Base-by-base conservation (phyloP, 169 alveolate genomes). In the Cardiosporidium cionae region DNA sequence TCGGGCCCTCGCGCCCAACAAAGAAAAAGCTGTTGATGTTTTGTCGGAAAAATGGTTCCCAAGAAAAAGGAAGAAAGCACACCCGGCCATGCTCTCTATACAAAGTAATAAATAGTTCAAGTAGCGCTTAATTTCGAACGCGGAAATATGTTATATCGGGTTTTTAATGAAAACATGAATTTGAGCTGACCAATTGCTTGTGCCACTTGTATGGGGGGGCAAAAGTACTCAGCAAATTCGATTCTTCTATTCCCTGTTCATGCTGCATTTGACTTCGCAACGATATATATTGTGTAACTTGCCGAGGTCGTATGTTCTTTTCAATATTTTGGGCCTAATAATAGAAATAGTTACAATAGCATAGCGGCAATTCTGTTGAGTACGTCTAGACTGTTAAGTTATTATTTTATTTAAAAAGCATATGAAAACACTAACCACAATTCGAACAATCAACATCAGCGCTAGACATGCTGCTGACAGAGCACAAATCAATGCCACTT, bases 1-100 rank as follows among this genome's bases (percentile, higher is more conserved):
- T 68, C 76, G 33, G 94, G 94, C 0, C 94, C 94, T 58, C 87
- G 82, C 3, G 92, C 87, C 90, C 87, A 84, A 74, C 87, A 79
- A 65, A 76, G 71, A 74, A 89, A 89, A 7, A 89, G 70, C 73
- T 87, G 89, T 68, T 89, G 92, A 65, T 89, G 94, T 32, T 87
- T 86, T 76, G 85, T 87, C 22, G 88, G 88, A 32, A 86, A 79
- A 23, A 86, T 76, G 3, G 86, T 83, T 33, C 89, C 92, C 77
- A 63, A 86, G 52, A 69, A 25, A 68, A 77, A 81, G 62, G 68
- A 53, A 31, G 81, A 66, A 6, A 62, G 52, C 9, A 74, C 58
- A 3, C 74, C 74, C 0, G 81, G 81, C 76, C 72, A 70, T 6
- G 75, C 68, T n/a, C 37, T 62, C 78, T 70, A 53, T 28, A 27